These are phyloP conservation scores for Backusella tuberculispora DNA, from an alignment of 192 early-diverging fungal genomes.

Conservation along the genomic window DNA sequence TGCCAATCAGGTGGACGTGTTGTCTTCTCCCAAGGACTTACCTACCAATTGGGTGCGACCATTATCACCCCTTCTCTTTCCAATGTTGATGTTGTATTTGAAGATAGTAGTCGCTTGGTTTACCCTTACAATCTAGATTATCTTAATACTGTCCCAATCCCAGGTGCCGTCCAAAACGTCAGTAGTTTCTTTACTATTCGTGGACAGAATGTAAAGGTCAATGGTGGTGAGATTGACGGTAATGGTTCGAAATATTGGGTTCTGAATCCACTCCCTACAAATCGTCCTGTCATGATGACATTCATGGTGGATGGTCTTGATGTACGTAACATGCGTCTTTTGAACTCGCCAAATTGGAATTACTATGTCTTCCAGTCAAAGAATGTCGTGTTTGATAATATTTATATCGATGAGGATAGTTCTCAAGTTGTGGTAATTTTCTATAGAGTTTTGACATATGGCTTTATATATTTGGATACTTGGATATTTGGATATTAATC, in stretches of 20 bases:
- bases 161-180: neutral
- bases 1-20: neutral
- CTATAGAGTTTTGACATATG: neutral
- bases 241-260: neutral
- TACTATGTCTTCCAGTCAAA: slow-evolving; percentile 5
- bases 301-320: slow-evolving; percentile 3
- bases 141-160: neutral
- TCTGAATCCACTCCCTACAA: neutral
- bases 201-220: neutral
- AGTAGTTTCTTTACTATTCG: slow-evolving; percentile 2
- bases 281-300: slow-evolving; percentile 4
- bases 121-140: neutral
- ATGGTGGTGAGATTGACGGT: slow-evolving; percentile 1
- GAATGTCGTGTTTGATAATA: slow-evolving; percentile 1
- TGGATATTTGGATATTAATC: neutral
- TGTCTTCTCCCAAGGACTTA: neutral
- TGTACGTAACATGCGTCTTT: neutral
- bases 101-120: neutral
- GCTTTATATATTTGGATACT: neutral
- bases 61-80: slow-evolving; percentile 1
- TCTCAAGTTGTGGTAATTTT: slow-evolving; percentile 4
- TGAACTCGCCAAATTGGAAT: slow-evolving; percentile 2
- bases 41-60: neutral
- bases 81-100: neutral
- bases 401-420: neutral